Conservation (phyloP, 2,329 filamentous ascomycete species). For the Biscogniauxia mediterranea region DNA sequence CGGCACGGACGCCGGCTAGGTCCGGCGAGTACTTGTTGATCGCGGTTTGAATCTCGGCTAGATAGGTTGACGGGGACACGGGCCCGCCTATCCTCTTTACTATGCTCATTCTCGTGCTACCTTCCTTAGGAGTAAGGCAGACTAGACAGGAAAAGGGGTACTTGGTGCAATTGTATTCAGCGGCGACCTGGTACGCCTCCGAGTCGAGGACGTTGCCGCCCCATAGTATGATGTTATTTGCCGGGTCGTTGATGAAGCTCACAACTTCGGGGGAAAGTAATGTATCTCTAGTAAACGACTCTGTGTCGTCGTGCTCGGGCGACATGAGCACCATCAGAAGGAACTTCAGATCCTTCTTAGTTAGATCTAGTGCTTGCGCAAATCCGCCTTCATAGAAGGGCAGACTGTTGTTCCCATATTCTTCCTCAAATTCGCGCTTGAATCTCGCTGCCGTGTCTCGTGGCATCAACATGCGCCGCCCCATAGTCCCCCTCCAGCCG, state of each 20-base stretch:
- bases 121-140: constrained; percentile 81
- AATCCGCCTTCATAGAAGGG: constrained; percentile 87
- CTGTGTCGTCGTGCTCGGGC: constrained; percentile 91
- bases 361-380: constrained; percentile 84
- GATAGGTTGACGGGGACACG: constrained; percentile 66
- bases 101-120: constrained; percentile 85
- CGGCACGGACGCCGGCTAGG: constrained; percentile 70
- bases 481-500: constrained; percentile 60
- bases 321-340: constrained; percentile 85
- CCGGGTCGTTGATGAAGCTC: constrained; percentile 69
- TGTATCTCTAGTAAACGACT: constrained; percentile 76
- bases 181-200: constrained; percentile 91
- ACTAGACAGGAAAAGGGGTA: constrained; percentile 88
- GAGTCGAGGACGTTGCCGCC: constrained; percentile 89
- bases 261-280: constrained; percentile 74
- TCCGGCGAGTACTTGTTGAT: constrained; percentile 76
- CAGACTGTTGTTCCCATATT: constrained; percentile 71
- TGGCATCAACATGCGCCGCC: constrained; percentile 74
- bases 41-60: constrained; percentile 70
- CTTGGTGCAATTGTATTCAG: constrained; percentile 83
- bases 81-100: constrained; percentile 76
- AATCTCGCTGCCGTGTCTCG: constrained; percentile 87
- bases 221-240: constrained; percentile 85
- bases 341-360: constrained; percentile 89
- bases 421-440: constrained; percentile 90